A percentile compares a stretch with the other conserved stretches of the same genome.
phyloP scores from a whole-genome alignment of 176 grass and related monocot species.

The Bonia amplexicaulis region DNA sequence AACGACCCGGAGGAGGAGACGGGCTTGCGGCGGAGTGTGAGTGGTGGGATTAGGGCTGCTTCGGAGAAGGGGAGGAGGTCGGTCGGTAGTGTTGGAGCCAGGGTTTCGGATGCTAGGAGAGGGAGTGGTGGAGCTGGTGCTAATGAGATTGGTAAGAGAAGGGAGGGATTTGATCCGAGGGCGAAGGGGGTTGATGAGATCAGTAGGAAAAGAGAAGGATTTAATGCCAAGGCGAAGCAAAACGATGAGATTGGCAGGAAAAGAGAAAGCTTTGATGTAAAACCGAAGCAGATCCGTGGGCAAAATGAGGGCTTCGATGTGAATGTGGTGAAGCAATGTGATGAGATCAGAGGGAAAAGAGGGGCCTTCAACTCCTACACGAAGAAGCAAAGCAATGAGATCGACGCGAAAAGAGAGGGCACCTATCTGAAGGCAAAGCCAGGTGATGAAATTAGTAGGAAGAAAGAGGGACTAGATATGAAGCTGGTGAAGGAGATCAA shows the following conservation, averaged over 20 bases:
- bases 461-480: slow-evolving; percentile 20
- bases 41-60: slow-evolving; percentile 52
- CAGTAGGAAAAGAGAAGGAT: slow-evolving; percentile 36
- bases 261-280: slow-evolving; percentile 44
- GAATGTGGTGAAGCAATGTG: slow-evolving; percentile 24
- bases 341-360: slow-evolving; percentile 27
- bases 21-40: slow-evolving; percentile 37
- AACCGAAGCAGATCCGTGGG: slow-evolving; percentile 27
- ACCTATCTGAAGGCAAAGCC: neutral
- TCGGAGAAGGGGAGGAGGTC: slow-evolving; percentile 50
- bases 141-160: slow-evolving; percentile 16
- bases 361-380: neutral
- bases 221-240: slow-evolving; percentile 36
- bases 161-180: slow-evolving; percentile 18
- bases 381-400: slow-evolving; percentile 28
- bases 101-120: slow-evolving; percentile 22
- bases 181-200: slow-evolving; percentile 20
- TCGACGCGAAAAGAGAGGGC: slow-evolving; percentile 1
- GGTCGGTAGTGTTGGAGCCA: slow-evolving; percentile 4
- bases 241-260: slow-evolving; percentile 10
- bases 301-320: slow-evolving; percentile 41
- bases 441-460: slow-evolving; percentile 26
- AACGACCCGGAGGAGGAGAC: slow-evolving; percentile 41
- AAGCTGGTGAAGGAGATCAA: slow-evolving; percentile 10
- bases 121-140: neutral